phyloP scores from a whole-genome alignment of 1,284 basidiomycete genomes.

The Cutaneotrichosporon cutaneum region DNA sequence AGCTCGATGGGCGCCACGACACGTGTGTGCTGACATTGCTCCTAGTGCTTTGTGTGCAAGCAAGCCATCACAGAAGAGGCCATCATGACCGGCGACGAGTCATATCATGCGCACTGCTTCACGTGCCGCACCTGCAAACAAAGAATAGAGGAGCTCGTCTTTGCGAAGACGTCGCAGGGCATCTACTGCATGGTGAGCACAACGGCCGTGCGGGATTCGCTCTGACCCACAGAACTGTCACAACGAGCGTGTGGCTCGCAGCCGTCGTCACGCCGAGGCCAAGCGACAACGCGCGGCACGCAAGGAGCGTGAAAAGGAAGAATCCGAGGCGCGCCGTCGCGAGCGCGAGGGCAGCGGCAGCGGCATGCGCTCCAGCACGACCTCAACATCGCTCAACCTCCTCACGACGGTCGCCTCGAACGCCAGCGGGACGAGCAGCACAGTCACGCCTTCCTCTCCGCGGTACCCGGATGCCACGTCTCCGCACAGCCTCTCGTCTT shows the following conservation, averaged over 20 bases:
- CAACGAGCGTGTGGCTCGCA: constrained; percentile 91
- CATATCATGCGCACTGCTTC: constrained; percentile 98
- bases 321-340: constrained; percentile 25
- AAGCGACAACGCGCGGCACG: constrained; percentile 56
- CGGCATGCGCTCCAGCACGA: constrained; percentile 9
- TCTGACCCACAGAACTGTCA: constrained; percentile 66
- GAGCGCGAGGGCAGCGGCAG: constrained; percentile 9
- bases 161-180: constrained; percentile 96
- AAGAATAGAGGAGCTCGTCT: constrained; percentile 95
- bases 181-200: constrained; percentile 92
- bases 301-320: constrained; percentile 43
- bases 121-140: constrained; percentile 93
- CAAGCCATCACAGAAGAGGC: constrained; percentile 92
- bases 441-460: constrained; percentile 9
- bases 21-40: constrained; percentile 8
- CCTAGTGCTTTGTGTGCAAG: constrained; percentile 80
- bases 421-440: background rate
- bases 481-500: constrained; percentile 1
- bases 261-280: constrained; percentile 80
- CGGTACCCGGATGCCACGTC: constrained; percentile 4
- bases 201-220: background rate
- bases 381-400: constrained; percentile 23
- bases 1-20: background rate
- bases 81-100: constrained; percentile 98
- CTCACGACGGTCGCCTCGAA: constrained; percentile 14